These are phyloP conservation scores for Austroboletus eburneus DNA, from an alignment of 768 basidiomycete species.

Conservation along the genomic window DNA sequence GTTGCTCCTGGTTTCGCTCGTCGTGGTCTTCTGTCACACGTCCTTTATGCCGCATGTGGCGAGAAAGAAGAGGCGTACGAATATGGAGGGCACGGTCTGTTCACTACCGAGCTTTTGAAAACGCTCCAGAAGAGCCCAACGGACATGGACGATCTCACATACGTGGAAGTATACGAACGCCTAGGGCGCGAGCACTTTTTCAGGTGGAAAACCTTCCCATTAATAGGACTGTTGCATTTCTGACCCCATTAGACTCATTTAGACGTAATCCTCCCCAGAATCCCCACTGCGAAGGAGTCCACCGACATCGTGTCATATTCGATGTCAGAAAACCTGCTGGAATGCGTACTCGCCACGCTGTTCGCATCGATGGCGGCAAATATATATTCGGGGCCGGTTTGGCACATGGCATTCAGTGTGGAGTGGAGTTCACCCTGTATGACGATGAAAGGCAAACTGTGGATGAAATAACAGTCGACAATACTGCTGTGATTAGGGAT, in stretches of 20 bases:
- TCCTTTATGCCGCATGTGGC: conserved; percentile 42
- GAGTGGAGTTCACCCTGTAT: conserved; percentile 20
- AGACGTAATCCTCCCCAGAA: too few species aligned
- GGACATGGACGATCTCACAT: conserved; percentile 19
- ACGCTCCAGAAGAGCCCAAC: conserved; percentile 5
- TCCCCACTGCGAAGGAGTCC: conserved; percentile 28
- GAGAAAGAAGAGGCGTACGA: conserved; percentile 32
- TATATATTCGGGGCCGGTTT: conserved; percentile 21
- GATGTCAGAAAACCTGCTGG: conserved; percentile 13
- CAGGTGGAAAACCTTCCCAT: conserved; percentile 1
- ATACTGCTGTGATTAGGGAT: conserved; percentile 7
- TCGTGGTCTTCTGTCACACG: conserved; percentile 34
- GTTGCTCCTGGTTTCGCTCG: conserved; percentile 20
- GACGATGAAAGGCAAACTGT: neutral
- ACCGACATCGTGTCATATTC: conserved; percentile 24
- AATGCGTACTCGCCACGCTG: conserved; percentile 2
- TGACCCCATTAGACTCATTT: neutral
- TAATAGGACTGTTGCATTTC: neutral
- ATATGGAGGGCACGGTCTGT: conserved; percentile 17
- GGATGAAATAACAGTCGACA: conserved; percentile 3
- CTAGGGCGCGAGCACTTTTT: conserved; percentile 14
- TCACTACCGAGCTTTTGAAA: conserved; percentile 23
- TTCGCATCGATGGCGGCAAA: neutral
- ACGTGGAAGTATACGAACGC: conserved; percentile 19
- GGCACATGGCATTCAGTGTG: conserved; percentile 23